A percentile compares a stretch with the other conserved stretches of the same genome.
Evolutionary conservation across 331 rosid genomes (phyloP).

Genomic region (Rosa hybrid): DNA sequence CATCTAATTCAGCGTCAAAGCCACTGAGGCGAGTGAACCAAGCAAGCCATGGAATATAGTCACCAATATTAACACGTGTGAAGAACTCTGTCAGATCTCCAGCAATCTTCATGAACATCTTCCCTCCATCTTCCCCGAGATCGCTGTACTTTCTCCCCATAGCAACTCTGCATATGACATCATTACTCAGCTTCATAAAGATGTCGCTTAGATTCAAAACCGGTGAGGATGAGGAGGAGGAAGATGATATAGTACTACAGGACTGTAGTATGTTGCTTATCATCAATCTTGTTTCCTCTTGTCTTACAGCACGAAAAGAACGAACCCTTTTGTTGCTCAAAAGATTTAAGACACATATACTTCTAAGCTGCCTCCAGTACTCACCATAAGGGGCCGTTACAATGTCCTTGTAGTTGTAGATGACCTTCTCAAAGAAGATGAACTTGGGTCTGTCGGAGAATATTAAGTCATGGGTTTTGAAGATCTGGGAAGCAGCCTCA

Average conservation of each 20-base stretch:
- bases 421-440: background rate
- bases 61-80: background rate
- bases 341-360: background rate
- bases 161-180: background rate
- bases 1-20: background rate
- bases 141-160: background rate
- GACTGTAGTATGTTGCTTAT: background rate
- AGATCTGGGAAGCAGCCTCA: background rate
- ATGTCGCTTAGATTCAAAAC: background rate
- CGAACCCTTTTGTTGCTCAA: background rate
- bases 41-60: background rate
- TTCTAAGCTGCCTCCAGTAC: background rate
- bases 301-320: background rate
- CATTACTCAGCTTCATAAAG: background rate
- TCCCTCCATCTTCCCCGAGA: background rate
- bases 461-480: background rate
- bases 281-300: background rate
- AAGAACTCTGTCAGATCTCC: background rate
- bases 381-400: background rate
- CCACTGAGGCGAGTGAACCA: background rate
- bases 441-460: slow-evolving; percentile 1
- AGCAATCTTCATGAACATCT: background rate
- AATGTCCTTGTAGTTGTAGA: background rate
- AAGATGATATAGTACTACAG: background rate
- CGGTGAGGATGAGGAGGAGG: background rate